These are phyloP conservation scores for Emmonsiellopsis sp. DNA, from an alignment of 2,329 filamentous ascomycete species.

Conservation along the genomic window DNA sequence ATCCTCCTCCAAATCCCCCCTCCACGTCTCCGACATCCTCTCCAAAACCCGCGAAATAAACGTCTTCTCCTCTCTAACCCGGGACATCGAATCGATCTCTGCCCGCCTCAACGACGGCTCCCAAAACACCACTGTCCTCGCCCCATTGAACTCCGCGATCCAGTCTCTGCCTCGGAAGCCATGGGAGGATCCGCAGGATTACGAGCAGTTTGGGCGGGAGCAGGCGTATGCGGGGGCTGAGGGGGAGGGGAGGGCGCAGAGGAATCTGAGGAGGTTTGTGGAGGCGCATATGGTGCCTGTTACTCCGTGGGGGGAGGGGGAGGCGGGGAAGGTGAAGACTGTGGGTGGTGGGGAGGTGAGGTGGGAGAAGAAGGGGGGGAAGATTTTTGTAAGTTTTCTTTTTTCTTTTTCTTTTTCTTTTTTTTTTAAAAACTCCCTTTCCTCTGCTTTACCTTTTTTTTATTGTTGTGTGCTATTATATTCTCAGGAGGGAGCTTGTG, in stretches of 20 bases:
- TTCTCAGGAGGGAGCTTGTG: background rate
- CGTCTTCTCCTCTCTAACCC: constrained; percentile 71
- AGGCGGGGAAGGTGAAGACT: constrained; percentile 48
- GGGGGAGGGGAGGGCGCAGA: constrained; percentile 61
- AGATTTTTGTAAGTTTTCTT: constrained; percentile 49
- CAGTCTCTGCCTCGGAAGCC: constrained; percentile 72
- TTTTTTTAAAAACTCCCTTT: background rate
- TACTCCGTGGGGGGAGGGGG: background rate
- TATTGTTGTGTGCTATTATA: background rate
- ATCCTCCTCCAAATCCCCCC: constrained; percentile 14
- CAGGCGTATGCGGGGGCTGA: constrained; percentile 65
- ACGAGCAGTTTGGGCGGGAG: constrained; percentile 50
- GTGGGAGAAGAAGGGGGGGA: constrained; percentile 65
- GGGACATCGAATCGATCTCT: constrained; percentile 26
- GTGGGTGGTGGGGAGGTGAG: constrained; percentile 62
- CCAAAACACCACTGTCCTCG: constrained; percentile 76
- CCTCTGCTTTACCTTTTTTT: background rate
- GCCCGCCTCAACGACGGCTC: constrained; percentile 32
- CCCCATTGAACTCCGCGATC: constrained; percentile 74
- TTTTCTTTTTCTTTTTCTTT: background rate
- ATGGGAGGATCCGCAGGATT: constrained; percentile 59
- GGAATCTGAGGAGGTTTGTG: constrained; percentile 71
- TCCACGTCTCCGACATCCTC: constrained; percentile 64
- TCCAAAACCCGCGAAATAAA: constrained; percentile 68
- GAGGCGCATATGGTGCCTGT: constrained; percentile 69